Base-by-base conservation (phyloP, 2,329 filamentous ascomycete genomes). In the Colletotrichum melonis region DNA sequence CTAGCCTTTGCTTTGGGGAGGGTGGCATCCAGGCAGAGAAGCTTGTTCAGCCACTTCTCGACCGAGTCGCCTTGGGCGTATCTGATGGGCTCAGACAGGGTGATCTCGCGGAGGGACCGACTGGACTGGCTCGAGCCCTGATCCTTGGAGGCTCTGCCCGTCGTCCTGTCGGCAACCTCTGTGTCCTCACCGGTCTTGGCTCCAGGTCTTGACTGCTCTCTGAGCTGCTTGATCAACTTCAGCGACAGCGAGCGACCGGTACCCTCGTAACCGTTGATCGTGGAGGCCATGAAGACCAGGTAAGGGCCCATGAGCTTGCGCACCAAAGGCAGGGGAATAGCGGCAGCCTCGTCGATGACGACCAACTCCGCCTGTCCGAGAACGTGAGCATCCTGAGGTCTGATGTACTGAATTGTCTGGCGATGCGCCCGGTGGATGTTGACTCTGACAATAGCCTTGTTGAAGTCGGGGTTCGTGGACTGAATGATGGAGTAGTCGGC, bases 251-350 rank as follows among this genome's bases (percentile, higher is more conserved):
- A 98, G 71, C 97, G 92, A 54, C 97, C 97, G 7, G 97, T 99
- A 69, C 97, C 97, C 85, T 99, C 97, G 81, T 99, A 99, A 72
- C 97, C 97, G 80, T 98, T 98, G 85, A 99, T 98, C 1, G 97
- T 99, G 0, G 97, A 99, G 1, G 97, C 95, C 97, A 99, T 98
- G 84, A 99, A 99, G 9, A 98, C 95, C 49, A 99, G 87, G 82
- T 99, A 99, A 16, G 96, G 96, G 0, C 97, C 97, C 91, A 99
- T 95, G 54, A 99, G 88, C 84, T 98, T 98, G 77, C 93, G 90
- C 8, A 99, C 97, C 3, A 98, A 86, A 0, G 97, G 97, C 12
- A 99, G 84, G 14, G 97, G 97, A 75, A 99, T 99, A 1, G 97
- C 97, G 14, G 97, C 97, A 19, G 97, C 97, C 84, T 99, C 97